phyloP scores from a whole-genome alignment of 2,329 filamentous ascomycete species.

The Rhynchosporium graminicola region DNA sequence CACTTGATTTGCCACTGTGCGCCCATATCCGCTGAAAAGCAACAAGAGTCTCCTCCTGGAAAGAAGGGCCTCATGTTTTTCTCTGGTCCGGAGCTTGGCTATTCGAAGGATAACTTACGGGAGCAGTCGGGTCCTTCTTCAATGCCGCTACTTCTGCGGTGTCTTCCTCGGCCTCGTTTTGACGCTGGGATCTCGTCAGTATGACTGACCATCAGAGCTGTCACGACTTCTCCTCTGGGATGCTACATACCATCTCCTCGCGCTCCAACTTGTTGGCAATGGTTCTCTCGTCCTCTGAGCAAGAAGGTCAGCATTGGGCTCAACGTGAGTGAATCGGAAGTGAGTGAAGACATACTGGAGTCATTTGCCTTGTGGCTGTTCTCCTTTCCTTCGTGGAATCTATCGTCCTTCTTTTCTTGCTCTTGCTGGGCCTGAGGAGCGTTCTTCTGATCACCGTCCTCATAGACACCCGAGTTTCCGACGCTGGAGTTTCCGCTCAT shows the following conservation, averaged over 20 bases:
- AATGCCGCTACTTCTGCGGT: conserved; percentile 32
- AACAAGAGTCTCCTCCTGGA: not conserved
- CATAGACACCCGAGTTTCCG: conserved; percentile 66
- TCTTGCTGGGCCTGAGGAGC: conserved; percentile 52
- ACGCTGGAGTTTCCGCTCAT: conserved; percentile 48
- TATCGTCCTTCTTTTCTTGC: conserved; percentile 52
- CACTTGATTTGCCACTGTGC: not conserved
- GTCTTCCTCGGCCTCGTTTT: conserved; percentile 48
- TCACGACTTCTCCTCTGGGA: not conserved
- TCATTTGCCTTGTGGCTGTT: conserved; percentile 70
- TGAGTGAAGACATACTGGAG: conserved; percentile 60
- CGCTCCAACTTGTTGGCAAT: conserved; percentile 71
- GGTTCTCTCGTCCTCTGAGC: conserved; percentile 66
- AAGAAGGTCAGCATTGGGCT: conserved; percentile 26
- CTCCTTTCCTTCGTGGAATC: conserved; percentile 71
- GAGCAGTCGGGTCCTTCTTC: conserved; percentile 57
- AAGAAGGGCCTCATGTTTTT: not conserved
- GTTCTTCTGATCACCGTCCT: conserved; percentile 76
- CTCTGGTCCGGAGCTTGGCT: not conserved
- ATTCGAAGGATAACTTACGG: conserved; percentile 44
- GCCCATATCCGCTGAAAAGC: not conserved
- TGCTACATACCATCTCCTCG: conserved; percentile 50
- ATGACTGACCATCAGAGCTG: not conserved
- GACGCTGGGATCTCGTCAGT: conserved; percentile 37
- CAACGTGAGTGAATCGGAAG: not conserved